Conservation (phyloP, 768 basidiomycete species). For the Neoboletus brunneissimus region DNA sequence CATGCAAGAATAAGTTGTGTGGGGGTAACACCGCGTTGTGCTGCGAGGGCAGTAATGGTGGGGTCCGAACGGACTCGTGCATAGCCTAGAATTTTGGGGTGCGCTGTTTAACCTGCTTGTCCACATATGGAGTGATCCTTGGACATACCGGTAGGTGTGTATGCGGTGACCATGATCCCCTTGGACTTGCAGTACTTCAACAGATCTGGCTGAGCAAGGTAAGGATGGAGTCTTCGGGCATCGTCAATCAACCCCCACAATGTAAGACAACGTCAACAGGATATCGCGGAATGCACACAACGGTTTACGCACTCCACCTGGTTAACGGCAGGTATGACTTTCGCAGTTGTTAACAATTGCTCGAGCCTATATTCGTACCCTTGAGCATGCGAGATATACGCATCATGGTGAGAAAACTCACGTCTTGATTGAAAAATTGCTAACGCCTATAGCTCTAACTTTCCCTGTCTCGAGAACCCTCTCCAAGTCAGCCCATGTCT, state of each 20-base stretch:
- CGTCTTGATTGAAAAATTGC: neutral
- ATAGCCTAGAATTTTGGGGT: no score
- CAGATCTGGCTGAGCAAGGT: neutral
- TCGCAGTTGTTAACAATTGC: neutral
- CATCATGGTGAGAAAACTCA: neutral
- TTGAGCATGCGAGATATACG: neutral
- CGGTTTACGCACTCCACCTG: neutral
- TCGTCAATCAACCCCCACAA: neutral
- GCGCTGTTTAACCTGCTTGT: no score
- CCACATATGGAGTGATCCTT: neutral
- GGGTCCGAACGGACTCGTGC: neutral
- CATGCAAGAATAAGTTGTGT: neutral
- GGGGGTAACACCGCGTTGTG: neutral
- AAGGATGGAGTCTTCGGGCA: neutral
- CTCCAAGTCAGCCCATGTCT: neutral
- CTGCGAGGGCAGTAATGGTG: neutral
- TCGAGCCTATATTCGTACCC: neutral
- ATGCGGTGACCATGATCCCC: neutral
- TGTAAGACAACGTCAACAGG: neutral
- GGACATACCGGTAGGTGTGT: neutral
- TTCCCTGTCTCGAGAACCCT: neutral
- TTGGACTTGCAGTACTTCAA: neutral
- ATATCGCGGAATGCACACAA: neutral
- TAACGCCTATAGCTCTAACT: neutral
- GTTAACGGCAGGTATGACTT: neutral